Base-by-base conservation (phyloP, 768 basidiomycete genomes). In the Hortiboletus campestris region DNA sequence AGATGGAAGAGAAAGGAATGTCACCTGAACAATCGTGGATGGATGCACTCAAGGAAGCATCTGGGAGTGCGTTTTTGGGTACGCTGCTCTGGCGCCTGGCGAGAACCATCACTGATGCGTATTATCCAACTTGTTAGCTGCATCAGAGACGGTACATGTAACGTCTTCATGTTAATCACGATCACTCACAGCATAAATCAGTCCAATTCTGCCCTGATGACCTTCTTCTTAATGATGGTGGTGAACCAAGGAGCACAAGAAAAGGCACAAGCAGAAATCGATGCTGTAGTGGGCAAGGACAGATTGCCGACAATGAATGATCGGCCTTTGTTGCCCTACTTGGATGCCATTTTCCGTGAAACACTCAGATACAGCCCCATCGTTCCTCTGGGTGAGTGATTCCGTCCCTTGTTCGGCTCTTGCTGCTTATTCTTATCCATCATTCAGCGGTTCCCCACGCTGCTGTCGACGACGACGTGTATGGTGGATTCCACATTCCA, bases 381-480 rank as follows among this genome's bases (percentile, higher is more conserved):
- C 2, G 6, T 3, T 11, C 61, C 60, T 3, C 19, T 62, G 8
- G 41, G 61, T 55, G 34, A n/a, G 61, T 41, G 1, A 2, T 19
- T n/a, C 13, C 8, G 2, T 22, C 14, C 2, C 1, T 39, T 28
- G 16, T 16, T 38, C 16, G 9, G 7, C 7, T 22, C 7, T 6
- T 10, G 14, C 20, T 17, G 3, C 7, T n/a, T 2, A 46, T 28
- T 6, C 1, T 3, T 1, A 4, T 34, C 10, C 11, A n/a, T 28
- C 31, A 16, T 9, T 1, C 8, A 64, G 70, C 60, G 5, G 9
- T 73, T 10, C 66, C 72, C 1, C 74, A 71, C 53, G 48, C 55
- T 9, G 19, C 63, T 2, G 73, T 75, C 0, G 56, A 73, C 22
- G 76, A 78, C 32, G 77, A 78, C 35, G 50, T 70, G 7, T 79